Evolutionary conservation across 129 eudicot genomes (phyloP), one percentile per base, ranked within the genome.

Genomic region (Kitagawia praeruptora): DNA sequence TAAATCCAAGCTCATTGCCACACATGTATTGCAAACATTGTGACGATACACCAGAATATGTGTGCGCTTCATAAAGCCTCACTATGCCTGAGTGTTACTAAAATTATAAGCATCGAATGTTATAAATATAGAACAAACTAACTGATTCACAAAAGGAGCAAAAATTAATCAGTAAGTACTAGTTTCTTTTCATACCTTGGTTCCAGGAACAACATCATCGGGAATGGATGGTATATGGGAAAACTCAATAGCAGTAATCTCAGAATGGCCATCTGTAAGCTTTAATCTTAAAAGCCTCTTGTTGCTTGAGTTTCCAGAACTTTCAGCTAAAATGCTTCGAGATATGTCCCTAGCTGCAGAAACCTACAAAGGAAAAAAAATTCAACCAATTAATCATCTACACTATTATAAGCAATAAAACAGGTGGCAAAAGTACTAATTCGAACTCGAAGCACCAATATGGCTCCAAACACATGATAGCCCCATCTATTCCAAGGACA

Each of bases 261-360:
- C 96, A 63, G 87, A 86, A 46, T 88, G 89, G 27, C 97, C 98
- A 87, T 93, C 98, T 46, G 91, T 93, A 61, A 93, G 93, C 86
- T 84, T 87, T 81, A 93, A 85, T 83, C 85, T 88, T 75, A 93
- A 80, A 44, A 93, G 83, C 63, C 97, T 88, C 80, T 87, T 84
- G 70, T 83, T 78, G 49, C 58, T 79, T 8, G 93, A 84, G 79
- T 78, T 85, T 63, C 87, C 91, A 8, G 97, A 86, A 77, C 87
- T 81, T 78, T 85, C 93, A 75, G 84, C 87, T 74, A 81, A 81
- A 72, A 79, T 78, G 81, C 97, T 89, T 63, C 86, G 82, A 70
- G 92, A 81, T 77, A 93, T 90, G 76, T 93, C 97, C 89, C 93
- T 88, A 21, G 71, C 88, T 39, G 97, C 90, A 77, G 88, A 85